Base-by-base conservation (phyloP, 208 protist species). In the Leishmania martiniquensis region DNA sequence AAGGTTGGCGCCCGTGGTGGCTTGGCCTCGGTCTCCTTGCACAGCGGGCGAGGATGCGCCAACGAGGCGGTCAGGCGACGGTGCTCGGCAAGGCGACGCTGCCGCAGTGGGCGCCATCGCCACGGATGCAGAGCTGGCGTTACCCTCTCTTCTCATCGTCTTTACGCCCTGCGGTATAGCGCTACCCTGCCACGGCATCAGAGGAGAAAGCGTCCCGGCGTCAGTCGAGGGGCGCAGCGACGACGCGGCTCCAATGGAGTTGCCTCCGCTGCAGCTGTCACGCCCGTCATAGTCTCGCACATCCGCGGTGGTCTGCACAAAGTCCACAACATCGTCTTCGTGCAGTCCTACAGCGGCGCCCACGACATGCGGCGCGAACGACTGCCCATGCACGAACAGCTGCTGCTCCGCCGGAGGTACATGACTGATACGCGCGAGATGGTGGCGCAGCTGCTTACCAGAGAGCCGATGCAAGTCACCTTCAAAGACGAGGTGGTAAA, bases 401-500 rank as follows among this genome's bases (percentile, higher is more conserved):
- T 73, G 54, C 82, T 93, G 89, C 57, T 84, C 65, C 4, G 17
- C 17, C 15, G 78, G 55, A 0, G 86, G 75, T 25, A 93, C 81
- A 44, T 81, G 67, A 70, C 86, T 89, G 66, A 93, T 87, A 37
- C 76, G 73, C 34, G 87, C 85, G 22, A 95, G 77, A 73, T 92
- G 85, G 51, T 65, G 71, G 22, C 78, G 73, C 51, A 95, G 79
- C 75, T 89, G 85, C 12, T 37, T 65, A 1, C 85, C 85, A 10
- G 85, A 91, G 34, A 95, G 85, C 7, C 82, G 77, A 39, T 47
- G 66, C 9, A 91, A 63, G 37, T 84, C 84, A 20, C 91, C 91
- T 37, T 91, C 88, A 73, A 95, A 91, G 42, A 91, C 83, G 44
- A 95, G 87, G 69, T 92, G 82, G 66, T 91, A 93, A 4, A 93